Percentiles rank a stretch among this genome's conserved stretches.
These are phyloP conservation scores for Neonectria coccinea DNA, from an alignment of 2,329 filamentous ascomycete species.

Conservation along the genomic window DNA sequence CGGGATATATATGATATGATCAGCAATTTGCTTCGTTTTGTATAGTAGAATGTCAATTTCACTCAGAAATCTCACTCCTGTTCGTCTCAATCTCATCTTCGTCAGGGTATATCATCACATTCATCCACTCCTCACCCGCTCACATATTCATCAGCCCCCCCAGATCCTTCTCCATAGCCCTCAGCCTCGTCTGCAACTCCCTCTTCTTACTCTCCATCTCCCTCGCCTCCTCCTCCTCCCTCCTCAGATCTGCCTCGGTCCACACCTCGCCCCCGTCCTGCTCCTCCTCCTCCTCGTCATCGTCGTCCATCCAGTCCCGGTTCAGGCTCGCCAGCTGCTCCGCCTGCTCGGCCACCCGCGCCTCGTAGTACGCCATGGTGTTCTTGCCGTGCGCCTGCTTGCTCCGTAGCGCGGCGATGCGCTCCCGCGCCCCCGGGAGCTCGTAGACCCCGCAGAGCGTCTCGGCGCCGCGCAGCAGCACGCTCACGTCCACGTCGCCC, in stretches of 20 bases:
- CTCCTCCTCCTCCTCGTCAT: constrained; percentile 66
- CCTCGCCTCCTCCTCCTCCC: constrained; percentile 75
- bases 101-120: constrained; percentile 35
- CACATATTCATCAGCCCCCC: constrained; percentile 66
- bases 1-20: neutral
- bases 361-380: constrained; percentile 85
- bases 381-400: constrained; percentile 77
- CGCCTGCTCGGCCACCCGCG: constrained; percentile 80
- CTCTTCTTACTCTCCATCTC: constrained; percentile 68
- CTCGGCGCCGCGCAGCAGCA: constrained; percentile 86
- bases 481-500: constrained; percentile 86
- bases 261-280: constrained; percentile 61
- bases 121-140: constrained; percentile 29
- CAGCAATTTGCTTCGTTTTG: neutral
- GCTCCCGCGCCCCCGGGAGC: constrained; percentile 80
- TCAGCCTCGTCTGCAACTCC: constrained; percentile 65
- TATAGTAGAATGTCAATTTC: neutral
- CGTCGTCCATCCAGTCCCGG: constrained; percentile 67
- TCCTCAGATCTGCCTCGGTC: constrained; percentile 76
- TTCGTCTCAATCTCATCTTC: constrained; percentile 27
- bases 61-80: neutral
- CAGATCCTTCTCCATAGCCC: constrained; percentile 67
- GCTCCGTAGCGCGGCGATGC: constrained; percentile 77
- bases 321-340: constrained; percentile 81
- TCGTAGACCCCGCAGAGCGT: constrained; percentile 91